A percentile compares a stretch with the other conserved stretches of the same genome.
These are phyloP conservation scores for Acidomyces sp. DNA, from an alignment of 495 filamentous ascomycete genomes.

Conservation along the genomic window DNA sequence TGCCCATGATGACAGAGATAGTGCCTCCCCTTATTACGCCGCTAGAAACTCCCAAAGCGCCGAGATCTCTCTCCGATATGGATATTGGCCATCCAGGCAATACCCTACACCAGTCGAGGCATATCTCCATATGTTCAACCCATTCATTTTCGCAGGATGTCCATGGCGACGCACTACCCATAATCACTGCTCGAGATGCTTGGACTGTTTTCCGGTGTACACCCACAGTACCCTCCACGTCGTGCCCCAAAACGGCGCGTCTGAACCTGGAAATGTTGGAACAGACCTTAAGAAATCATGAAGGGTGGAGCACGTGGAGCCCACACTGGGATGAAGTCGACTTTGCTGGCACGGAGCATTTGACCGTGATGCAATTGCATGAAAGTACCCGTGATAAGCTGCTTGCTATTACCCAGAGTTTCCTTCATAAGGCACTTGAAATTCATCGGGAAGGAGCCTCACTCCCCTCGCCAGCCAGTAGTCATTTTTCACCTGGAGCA, in stretches of 20 bases:
- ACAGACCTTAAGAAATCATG: slow-evolving; percentile 32
- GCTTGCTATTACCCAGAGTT: slow-evolving; percentile 49
- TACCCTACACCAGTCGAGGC: slow-evolving; percentile 11
- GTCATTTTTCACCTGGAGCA: slow-evolving; percentile 28
- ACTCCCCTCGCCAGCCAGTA: slow-evolving; percentile 17
- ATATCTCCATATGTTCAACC: slow-evolving; percentile 26
- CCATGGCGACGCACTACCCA: slow-evolving; percentile 36
- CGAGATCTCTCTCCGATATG: slow-evolving; percentile 25
- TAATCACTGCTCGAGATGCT: slow-evolving; percentile 39
- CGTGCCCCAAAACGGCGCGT: slow-evolving; percentile 44
- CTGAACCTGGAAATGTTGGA: slow-evolving; percentile 46
- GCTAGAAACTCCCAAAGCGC: slow-evolving; percentile 27
- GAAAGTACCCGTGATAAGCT: slow-evolving; percentile 46
- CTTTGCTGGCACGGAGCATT: slow-evolving; percentile 34
- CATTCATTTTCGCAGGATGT: slow-evolving; percentile 27
- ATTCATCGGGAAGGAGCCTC: slow-evolving; percentile 36
- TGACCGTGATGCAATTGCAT: slow-evolving; percentile 31
- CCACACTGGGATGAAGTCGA: slow-evolving; percentile 36
- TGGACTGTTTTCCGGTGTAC: slow-evolving; percentile 49
- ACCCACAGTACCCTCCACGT: slow-evolving; percentile 35
- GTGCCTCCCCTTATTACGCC: slow-evolving; percentile 19
- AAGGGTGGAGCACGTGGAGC: slow-evolving; percentile 35
- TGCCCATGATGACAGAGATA: slow-evolving; percentile 25
- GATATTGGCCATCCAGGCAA: slow-evolving; percentile 25
- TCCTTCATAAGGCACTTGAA: slow-evolving; percentile 49